phyloP scores from a whole-genome alignment of 2,329 filamentous ascomycete species.

The Verticillium tricorpus region DNA sequence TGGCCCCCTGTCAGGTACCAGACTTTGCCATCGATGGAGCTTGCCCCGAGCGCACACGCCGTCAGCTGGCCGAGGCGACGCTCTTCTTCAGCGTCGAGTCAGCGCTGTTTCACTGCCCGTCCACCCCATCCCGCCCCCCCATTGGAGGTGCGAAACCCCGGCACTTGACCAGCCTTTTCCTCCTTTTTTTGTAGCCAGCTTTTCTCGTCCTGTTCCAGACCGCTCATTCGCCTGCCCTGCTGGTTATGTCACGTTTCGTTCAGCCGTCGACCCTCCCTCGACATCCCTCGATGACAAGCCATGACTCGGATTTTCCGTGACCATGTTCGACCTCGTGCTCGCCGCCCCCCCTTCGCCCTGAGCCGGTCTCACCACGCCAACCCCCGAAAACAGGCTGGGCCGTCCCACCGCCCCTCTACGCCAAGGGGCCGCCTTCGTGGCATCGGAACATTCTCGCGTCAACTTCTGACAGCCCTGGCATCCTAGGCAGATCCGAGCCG shows the following conservation, averaged over 20 bases:
- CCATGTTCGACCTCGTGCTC: neutral
- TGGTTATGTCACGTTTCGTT: neutral
- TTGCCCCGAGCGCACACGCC: neutral
- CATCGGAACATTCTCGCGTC: neutral
- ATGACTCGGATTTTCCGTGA: neutral
- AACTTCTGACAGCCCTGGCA: neutral
- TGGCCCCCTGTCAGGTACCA: neutral
- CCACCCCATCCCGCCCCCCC: neutral
- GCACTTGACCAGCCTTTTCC: conserved; percentile 11
- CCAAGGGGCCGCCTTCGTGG: neutral
- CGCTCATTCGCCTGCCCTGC: neutral
- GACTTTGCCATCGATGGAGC: neutral
- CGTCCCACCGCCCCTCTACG: neutral
- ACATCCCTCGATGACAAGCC: neutral
- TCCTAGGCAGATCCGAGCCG: neutral
- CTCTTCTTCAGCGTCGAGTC: neutral
- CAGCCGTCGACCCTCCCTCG: no score
- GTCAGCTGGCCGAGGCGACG: neutral
- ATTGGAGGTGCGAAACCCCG: conserved; percentile 6
- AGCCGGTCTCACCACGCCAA: neutral
- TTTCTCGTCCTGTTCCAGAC: neutral
- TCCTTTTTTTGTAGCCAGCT: neutral
- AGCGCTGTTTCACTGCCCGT: neutral
- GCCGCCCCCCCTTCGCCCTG: neutral
- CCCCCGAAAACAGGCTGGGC: neutral